Conservation (phyloP, 495 filamentous ascomycete species). For the Bacidia rubella region DNA sequence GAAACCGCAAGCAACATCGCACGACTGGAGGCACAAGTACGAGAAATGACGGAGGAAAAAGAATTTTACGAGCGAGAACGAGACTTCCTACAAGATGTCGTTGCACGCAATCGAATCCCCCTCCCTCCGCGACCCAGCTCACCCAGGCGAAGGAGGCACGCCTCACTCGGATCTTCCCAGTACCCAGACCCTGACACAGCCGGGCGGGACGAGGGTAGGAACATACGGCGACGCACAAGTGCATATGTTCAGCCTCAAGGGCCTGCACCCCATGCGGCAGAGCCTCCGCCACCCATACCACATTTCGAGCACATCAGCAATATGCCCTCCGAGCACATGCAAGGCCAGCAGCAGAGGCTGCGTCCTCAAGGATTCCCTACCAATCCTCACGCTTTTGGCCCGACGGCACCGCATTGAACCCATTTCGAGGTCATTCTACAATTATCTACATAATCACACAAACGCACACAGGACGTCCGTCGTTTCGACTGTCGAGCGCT, state of each 20-base stretch:
- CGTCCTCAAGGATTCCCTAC: constrained; percentile 11
- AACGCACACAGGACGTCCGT: constrained; percentile 5
- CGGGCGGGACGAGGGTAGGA: constrained; percentile 14
- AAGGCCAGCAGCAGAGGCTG: neutral
- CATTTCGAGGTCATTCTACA: neutral
- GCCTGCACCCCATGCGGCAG: constrained; percentile 5
- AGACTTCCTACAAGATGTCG: constrained; percentile 53
- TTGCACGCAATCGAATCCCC: constrained; percentile 33
- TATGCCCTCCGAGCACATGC: constrained; percentile 5
- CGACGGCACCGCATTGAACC: constrained; percentile 6
- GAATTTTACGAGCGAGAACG: constrained; percentile 46
- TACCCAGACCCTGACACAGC: constrained; percentile 10
- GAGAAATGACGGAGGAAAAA: constrained; percentile 37
- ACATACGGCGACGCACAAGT: constrained; percentile 18
- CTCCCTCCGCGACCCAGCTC: constrained; percentile 31
- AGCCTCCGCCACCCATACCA: constrained; percentile 10
- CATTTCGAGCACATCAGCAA: constrained; percentile 9
- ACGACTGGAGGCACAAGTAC: constrained; percentile 47
- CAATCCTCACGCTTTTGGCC: constrained; percentile 11
- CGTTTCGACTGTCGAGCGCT: constrained; percentile 8
- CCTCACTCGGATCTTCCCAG: constrained; percentile 4
- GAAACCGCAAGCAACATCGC: constrained; percentile 45
- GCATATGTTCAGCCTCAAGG: constrained; percentile 13
- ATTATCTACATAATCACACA: neutral
- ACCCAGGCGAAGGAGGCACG: constrained; percentile 18